phyloP scores from a whole-genome alignment of 257 asterid genomes.

The Sherardia arvensis region DNA sequence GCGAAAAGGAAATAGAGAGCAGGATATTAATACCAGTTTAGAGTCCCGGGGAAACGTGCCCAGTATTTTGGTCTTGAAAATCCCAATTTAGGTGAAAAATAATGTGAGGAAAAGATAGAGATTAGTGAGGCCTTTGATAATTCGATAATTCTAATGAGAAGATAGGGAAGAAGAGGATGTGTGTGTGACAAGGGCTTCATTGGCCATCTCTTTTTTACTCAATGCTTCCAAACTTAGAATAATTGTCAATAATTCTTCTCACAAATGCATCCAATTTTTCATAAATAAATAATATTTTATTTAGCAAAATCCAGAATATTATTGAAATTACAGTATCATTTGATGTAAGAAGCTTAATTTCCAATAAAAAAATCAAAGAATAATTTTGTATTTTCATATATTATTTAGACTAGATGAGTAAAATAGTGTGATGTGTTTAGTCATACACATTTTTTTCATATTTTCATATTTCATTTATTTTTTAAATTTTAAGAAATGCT shows the following conservation, averaged over 20 bases:
- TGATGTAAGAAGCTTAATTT: no score
- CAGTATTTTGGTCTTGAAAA: slow-evolving; percentile 24
- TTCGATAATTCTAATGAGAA: slow-evolving; percentile 10
- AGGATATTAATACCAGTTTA: not conserved
- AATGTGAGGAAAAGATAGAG: not conserved
- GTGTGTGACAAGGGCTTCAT: slow-evolving; percentile 34
- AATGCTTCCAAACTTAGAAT: not conserved
- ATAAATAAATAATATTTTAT: no score
- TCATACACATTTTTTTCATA: no score
- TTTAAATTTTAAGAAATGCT: no score
- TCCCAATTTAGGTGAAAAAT: slow-evolving; percentile 15
- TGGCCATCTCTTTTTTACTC: slow-evolving; percentile 32
- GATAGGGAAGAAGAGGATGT: slow-evolving; percentile 16
- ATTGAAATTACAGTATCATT: no score
- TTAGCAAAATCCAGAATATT: no score
- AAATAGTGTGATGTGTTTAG: no score
- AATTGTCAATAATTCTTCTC: not conserved
- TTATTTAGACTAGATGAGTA: no score
- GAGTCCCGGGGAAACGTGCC: slow-evolving; percentile 38
- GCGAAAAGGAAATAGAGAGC: not conserved
- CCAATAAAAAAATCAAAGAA: no score
- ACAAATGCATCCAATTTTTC: not conserved
- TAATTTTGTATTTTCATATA: no score
- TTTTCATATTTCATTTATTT: no score
- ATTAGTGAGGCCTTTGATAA: not conserved